phyloP scores from a whole-genome alignment of 768 basidiomycete genomes.

The Tylopilus plumbeoviolaceoides region DNA sequence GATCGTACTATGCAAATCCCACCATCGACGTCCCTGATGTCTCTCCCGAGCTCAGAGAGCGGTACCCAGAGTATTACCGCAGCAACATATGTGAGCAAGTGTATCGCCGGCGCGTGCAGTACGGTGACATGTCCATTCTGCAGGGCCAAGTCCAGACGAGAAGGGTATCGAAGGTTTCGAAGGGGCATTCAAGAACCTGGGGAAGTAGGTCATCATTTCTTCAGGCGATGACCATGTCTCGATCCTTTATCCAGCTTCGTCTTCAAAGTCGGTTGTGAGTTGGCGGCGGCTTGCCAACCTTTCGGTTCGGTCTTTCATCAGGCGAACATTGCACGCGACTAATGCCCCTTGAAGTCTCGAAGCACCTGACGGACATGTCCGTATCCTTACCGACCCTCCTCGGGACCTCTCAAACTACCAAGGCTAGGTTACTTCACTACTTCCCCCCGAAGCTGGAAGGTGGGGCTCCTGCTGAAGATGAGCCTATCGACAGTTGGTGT shows the following conservation, averaged over 20 bases:
- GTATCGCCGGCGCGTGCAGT: neutral
- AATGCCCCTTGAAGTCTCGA: conserved; percentile 43
- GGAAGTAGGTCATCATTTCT: conserved; percentile 40
- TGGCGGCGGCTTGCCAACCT: conserved; percentile 86
- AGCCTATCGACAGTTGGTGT: conserved; percentile 84
- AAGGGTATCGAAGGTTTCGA: conserved; percentile 72
- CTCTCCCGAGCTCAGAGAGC: conserved; percentile 44
- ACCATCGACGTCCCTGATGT: conserved; percentile 64
- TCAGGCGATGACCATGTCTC: neutral
- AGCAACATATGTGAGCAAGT: conserved; percentile 73
- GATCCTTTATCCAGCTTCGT: conserved; percentile 51
- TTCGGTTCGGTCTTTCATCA: conserved; percentile 55
- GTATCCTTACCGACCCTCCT: conserved; percentile 73
- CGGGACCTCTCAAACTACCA: conserved; percentile 72
- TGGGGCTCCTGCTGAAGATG: conserved; percentile 43
- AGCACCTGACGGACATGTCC: conserved; percentile 58
- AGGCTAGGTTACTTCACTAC: conserved; percentile 95
- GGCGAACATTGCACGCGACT: neutral
- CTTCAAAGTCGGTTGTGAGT: conserved; percentile 73
- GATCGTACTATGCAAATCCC: conserved; percentile 89
- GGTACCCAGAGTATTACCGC: conserved; percentile 83
- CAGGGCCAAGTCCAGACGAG: conserved; percentile 65
- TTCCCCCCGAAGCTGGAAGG: conserved; percentile 63
- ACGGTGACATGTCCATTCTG: neutral
- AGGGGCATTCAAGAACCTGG: conserved; percentile 83